Conservation (phyloP, 495 filamentous ascomycete species). For the Penicillium parvum region DNA sequence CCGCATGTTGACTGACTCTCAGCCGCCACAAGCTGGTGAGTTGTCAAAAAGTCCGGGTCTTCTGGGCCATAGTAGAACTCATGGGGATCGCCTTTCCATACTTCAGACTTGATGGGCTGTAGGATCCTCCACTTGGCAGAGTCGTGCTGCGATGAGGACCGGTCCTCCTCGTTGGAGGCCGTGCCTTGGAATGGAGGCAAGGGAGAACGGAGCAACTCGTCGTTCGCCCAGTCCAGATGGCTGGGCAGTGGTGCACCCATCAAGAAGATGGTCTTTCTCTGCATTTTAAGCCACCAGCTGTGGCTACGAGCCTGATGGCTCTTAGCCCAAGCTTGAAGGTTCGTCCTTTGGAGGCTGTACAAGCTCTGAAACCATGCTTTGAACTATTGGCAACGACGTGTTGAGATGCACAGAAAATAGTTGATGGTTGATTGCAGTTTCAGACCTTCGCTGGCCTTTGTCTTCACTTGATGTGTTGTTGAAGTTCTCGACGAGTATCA, state of each 20-base stretch:
- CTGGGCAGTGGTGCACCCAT: slow-evolving; percentile 56
- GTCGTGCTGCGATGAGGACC: slow-evolving; percentile 5
- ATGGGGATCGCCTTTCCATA: slow-evolving; percentile 4
- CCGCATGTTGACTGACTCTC: slow-evolving; percentile 8
- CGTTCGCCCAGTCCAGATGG: slow-evolving; percentile 53
- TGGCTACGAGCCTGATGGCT: background rate
- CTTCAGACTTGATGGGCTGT: slow-evolving; percentile 10
- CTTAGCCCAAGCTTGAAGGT: background rate
- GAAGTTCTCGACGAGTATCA: too few relatives aligned
- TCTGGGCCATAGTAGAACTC: slow-evolving; percentile 15
- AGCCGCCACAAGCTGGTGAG: slow-evolving; percentile 32
- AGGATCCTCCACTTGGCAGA: slow-evolving; percentile 42
- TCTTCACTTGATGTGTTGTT: too few relatives aligned
- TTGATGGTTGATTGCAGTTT: too few relatives aligned
- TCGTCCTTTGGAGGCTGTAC: background rate
- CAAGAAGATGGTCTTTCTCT: slow-evolving; percentile 51
- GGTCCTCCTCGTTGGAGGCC: slow-evolving; percentile 6
- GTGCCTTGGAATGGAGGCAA: slow-evolving; percentile 44
- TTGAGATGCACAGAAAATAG: too few relatives aligned
- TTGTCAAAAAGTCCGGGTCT: slow-evolving; percentile 48
- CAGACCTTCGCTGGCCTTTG: too few relatives aligned
- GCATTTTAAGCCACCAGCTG: slow-evolving; percentile 29
- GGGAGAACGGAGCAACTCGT: slow-evolving; percentile 43
- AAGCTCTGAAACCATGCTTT: background rate
- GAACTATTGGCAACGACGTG: too few relatives aligned